A percentile compares a stretch with the other conserved stretches of the same genome.
phyloP scores from a whole-genome alignment of 1,284 basidiomycete genomes.

The Moniliophthora roreri region DNA sequence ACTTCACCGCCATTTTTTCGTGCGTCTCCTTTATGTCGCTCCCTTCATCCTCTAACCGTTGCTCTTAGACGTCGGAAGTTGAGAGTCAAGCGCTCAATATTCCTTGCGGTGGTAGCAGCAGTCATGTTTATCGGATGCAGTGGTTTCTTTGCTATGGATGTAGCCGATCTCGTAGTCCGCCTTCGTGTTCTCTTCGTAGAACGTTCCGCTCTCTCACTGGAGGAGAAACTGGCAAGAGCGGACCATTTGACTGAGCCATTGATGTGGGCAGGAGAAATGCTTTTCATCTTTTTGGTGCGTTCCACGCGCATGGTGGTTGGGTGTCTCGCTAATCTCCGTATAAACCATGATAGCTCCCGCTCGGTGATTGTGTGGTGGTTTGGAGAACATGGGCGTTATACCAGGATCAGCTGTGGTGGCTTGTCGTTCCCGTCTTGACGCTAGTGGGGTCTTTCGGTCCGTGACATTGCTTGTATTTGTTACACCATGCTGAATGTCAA shows the following conservation, averaged over 20 bases:
- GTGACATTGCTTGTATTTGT: conserved; percentile 5
- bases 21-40: conserved; percentile 12
- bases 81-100: neutral
- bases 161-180: neutral
- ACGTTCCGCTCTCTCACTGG: conserved; percentile 16
- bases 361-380: conserved; percentile 27
- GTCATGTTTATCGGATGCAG: neutral
- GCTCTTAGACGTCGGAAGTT: neutral
- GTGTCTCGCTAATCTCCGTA: neutral
- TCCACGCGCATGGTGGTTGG: neutral
- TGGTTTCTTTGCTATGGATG: conserved; percentile 8
- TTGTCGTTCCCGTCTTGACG: conserved; percentile 21
- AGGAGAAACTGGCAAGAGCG: conserved; percentile 20
- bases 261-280: conserved; percentile 28
- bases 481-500: neutral
- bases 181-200: conserved; percentile 18
- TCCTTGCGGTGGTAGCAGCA: neutral
- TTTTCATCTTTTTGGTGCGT: conserved; percentile 29
- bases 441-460: conserved; percentile 26
- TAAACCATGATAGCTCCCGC: conserved; percentile 20
- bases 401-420: conserved; percentile 14
- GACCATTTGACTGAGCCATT: conserved; percentile 21
- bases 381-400: conserved; percentile 28
- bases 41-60: neutral
- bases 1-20: conserved; percentile 14